These are phyloP conservation scores for Aspergillus arachidicola DNA, from an alignment of 2,329 filamentous ascomycete genomes.

Conservation along the genomic window DNA sequence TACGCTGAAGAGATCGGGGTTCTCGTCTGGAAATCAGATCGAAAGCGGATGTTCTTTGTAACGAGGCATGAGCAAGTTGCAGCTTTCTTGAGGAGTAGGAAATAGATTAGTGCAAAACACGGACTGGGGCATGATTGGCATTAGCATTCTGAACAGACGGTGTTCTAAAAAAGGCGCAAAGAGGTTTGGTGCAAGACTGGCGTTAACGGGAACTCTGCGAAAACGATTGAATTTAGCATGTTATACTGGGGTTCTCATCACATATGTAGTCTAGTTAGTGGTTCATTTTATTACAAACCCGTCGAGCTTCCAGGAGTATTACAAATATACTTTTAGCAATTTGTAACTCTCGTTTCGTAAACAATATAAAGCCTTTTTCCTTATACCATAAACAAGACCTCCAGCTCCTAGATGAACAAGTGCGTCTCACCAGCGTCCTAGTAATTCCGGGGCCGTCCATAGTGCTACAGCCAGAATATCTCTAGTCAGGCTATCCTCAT, in stretches of 20 bases:
- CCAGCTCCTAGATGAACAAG: background rate
- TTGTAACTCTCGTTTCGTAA: background rate
- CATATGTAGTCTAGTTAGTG: background rate
- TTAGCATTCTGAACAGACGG: background rate
- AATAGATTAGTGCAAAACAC: conserved; percentile 13
- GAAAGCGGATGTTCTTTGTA: conserved; percentile 84
- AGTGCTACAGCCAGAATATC: background rate
- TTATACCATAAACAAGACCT: background rate
- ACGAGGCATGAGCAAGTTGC: conserved; percentile 86
- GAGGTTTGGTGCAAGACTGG: conserved; percentile 3
- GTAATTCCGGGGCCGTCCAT: background rate
- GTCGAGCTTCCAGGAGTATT: background rate
- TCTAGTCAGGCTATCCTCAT: background rate
- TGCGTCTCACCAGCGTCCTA: background rate
- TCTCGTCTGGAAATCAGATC: conserved; percentile 81
- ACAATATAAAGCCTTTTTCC: background rate
- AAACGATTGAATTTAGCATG: background rate
- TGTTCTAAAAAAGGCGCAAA: conserved; percentile 5
- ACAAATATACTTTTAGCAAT: background rate
- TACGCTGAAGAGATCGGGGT: conserved; percentile 92
- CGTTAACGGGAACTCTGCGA: conserved; percentile 7
- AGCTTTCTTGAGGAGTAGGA: conserved; percentile 72
- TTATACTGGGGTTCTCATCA: background rate
- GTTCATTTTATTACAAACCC: too few species aligned
- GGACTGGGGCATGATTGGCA: background rate